Conservation (phyloP, 2,329 filamentous ascomycete species). For the Rachicladosporium sp. region DNA sequence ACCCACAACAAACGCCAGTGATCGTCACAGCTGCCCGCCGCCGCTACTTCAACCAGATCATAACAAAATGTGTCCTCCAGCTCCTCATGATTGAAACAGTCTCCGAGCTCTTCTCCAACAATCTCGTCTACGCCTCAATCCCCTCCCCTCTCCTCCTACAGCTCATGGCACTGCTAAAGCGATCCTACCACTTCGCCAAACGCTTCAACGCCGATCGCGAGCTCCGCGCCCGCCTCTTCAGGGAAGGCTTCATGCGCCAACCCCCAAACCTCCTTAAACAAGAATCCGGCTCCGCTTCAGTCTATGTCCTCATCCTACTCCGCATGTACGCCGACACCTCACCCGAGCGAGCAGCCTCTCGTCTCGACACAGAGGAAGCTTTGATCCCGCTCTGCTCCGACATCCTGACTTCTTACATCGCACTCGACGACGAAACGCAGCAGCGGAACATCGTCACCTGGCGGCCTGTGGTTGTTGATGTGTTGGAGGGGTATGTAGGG, state of each 20-base stretch:
- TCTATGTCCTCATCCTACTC: slow-evolving; percentile 91
- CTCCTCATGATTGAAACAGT: slow-evolving; percentile 99
- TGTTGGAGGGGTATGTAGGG: slow-evolving; percentile 79
- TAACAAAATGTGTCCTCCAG: slow-evolving; percentile 94
- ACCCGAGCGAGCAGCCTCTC: slow-evolving; percentile 66
- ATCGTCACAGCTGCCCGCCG: slow-evolving; percentile 86
- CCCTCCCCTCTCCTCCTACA: slow-evolving; percentile 80
- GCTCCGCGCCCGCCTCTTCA: slow-evolving; percentile 82
- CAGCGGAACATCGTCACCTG: slow-evolving; percentile 95
- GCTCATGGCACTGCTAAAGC: slow-evolving; percentile 88
- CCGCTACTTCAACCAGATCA: slow-evolving; percentile 98
- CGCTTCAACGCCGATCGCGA: slow-evolving; percentile 98
- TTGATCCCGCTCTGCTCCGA: slow-evolving; percentile 91
- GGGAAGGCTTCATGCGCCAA: slow-evolving; percentile 99
- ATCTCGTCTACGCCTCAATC: slow-evolving; percentile 85
- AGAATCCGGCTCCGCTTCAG: slow-evolving; percentile 81
- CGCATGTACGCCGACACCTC: slow-evolving; percentile 91
- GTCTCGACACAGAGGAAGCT: slow-evolving; percentile 76
- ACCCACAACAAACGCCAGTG: slow-evolving; percentile 69
- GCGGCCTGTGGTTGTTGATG: slow-evolving; percentile 93
- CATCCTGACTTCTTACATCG: slow-evolving; percentile 75
- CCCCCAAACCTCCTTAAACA: slow-evolving; percentile 96
- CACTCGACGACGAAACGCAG: slow-evolving; percentile 88
- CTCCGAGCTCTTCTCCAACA: slow-evolving; percentile 95
- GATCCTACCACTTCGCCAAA: slow-evolving; percentile 91